These are phyloP conservation scores for Colletotrichum cordylinicola DNA, from an alignment of 2,329 filamentous ascomycete genomes.

Conservation along the genomic window DNA sequence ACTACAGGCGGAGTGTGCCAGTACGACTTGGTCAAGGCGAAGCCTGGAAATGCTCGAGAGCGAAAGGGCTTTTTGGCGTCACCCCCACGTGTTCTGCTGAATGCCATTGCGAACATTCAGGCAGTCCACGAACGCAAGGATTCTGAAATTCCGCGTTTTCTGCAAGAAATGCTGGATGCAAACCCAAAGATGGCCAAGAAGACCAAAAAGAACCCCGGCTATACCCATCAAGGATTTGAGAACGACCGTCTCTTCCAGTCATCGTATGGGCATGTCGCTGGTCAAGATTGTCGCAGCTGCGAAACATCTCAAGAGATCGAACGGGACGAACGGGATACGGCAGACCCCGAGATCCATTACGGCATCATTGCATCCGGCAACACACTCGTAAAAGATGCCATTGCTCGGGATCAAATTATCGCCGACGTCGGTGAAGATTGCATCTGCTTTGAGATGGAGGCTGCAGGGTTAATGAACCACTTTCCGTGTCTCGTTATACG, in stretches of 20 bases:
- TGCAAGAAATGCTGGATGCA: slow-evolving; percentile 8
- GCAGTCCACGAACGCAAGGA: background rate
- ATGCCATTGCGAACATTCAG: background rate
- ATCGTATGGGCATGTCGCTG: slow-evolving; percentile 1
- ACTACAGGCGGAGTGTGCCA: slow-evolving; percentile 13
- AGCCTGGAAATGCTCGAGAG: background rate
- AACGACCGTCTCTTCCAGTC: slow-evolving; percentile 21
- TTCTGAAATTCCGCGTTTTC: background rate
- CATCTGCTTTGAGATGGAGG: slow-evolving; percentile 35
- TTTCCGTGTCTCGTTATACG: slow-evolving; percentile 40
- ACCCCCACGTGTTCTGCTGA: slow-evolving; percentile 5
- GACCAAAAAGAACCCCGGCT: slow-evolving; percentile 10
- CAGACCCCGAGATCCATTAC: slow-evolving; percentile 23
- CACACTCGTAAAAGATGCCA: slow-evolving; percentile 38
- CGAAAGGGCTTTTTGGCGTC: background rate
- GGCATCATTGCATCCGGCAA: slow-evolving; percentile 37
- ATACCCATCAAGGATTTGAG: slow-evolving; percentile 6
- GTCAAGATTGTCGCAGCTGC: background rate
- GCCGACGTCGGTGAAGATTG: slow-evolving; percentile 21
- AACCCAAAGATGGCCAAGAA: slow-evolving; percentile 9
- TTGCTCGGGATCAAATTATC: slow-evolving; percentile 32
- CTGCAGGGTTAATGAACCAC: slow-evolving; percentile 29
- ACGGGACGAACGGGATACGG: background rate
- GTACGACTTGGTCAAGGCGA: slow-evolving; percentile 15
- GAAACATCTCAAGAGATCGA: background rate